These are phyloP conservation scores for Xylaria cubensis DNA, from an alignment of 495 filamentous ascomycete species.

Conservation along the genomic window DNA sequence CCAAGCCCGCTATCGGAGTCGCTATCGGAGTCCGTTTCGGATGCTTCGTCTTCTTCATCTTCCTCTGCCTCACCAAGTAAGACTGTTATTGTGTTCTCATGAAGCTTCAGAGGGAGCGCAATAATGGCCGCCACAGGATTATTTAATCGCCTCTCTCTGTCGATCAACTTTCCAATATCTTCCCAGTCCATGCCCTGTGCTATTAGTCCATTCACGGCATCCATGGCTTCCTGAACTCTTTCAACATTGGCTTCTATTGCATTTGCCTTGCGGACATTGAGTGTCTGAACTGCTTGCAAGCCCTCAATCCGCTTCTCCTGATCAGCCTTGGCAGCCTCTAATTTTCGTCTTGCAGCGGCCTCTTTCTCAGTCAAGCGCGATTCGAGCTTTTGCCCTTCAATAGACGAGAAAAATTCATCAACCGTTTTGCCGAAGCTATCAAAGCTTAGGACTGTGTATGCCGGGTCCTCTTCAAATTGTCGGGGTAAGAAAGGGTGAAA, in stretches of 20 bases:
- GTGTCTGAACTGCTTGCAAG: conserved; percentile 75
- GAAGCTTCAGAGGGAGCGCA: conserved; percentile 83
- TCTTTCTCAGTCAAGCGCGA: conserved; percentile 82
- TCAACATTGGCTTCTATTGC: conserved; percentile 90
- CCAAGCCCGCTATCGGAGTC: conserved; percentile 64
- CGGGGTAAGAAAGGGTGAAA: conserved; percentile 92
- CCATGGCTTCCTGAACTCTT: conserved; percentile 88
- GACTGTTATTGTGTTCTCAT: conserved; percentile 87
- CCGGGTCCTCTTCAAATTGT: conserved; percentile 75
- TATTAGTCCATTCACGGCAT: conserved; percentile 86
- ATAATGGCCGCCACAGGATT: conserved; percentile 91
- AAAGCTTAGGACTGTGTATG: conserved; percentile 71
- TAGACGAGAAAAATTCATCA: conserved; percentile 94
- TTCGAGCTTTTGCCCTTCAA: conserved; percentile 92
- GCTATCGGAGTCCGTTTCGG: conserved; percentile 69
- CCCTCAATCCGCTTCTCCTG: conserved; percentile 84
- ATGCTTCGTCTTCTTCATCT: conserved; percentile 54
- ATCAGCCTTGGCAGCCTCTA: conserved; percentile 80
- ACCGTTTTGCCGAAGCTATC: conserved; percentile 90
- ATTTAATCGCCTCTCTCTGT: conserved; percentile 77
- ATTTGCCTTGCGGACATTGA: conserved; percentile 87
- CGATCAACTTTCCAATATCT: conserved; percentile 84
- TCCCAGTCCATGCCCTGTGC: conserved; percentile 97
- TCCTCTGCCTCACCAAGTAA: conserved; percentile 73
- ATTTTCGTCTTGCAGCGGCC: conserved; percentile 76